phyloP scores from a whole-genome alignment of 202 grass and related monocot genomes.

The Carex sylvatica region DNA sequence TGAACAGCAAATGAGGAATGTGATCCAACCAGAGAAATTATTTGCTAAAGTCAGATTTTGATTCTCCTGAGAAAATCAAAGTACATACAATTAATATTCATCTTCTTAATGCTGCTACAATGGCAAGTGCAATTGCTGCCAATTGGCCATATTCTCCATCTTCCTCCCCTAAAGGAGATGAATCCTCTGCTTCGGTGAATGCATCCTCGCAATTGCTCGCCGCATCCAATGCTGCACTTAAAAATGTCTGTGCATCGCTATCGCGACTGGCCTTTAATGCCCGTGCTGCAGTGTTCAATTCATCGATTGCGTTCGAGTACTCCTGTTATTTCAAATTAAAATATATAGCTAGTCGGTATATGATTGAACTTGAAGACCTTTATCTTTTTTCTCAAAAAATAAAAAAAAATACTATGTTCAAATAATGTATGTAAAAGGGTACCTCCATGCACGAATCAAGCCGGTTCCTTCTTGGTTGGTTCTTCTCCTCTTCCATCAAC shows the following conservation, averaged over 20 bases:
- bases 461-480: slow-evolving; percentile 12
- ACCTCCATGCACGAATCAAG: slow-evolving; percentile 27
- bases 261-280: neutral
- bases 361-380: no score
- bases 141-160: neutral
- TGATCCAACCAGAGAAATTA: neutral
- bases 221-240: slow-evolving; percentile 24
- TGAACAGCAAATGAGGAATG: no score
- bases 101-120: slow-evolving; percentile 9
- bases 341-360: neutral
- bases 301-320: slow-evolving; percentile 12
- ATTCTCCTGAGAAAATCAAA: neutral
- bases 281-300: neutral
- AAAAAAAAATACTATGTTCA: neutral
- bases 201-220: slow-evolving; percentile 18
- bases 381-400: no score
- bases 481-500: slow-evolving; percentile 18
- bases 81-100: neutral
- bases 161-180: slow-evolving; percentile 9
- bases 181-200: slow-evolving; percentile 16
- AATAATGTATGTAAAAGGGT: neutral
- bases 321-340: slow-evolving; percentile 18
- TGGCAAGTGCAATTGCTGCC: slow-evolving; percentile 22
- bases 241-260: slow-evolving; percentile 1
- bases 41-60: neutral